These are phyloP conservation scores for Penicillium sclerotiorum DNA, from an alignment of 2,329 filamentous ascomycete species.

Conservation along the genomic window DNA sequence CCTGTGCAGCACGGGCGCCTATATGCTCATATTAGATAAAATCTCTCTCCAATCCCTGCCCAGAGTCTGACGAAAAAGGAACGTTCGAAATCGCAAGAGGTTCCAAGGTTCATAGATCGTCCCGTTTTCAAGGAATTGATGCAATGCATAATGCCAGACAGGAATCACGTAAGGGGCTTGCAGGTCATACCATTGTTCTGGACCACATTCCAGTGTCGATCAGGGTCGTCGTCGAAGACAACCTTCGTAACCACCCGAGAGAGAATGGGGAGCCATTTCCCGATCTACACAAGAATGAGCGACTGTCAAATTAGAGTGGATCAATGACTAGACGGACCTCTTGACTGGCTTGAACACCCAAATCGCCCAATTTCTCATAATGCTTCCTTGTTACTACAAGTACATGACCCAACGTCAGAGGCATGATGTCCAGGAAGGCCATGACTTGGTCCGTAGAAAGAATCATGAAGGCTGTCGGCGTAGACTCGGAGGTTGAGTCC, in stretches of 20 bases:
- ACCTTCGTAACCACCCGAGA: constrained; percentile 74
- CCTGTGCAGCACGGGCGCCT: constrained; percentile 83
- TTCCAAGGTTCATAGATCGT: background rate
- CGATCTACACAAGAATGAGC: constrained; percentile 35
- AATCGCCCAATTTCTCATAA: constrained; percentile 74
- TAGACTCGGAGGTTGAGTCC: constrained; percentile 6
- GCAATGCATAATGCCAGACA: too few species aligned
- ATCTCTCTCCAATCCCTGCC: background rate
- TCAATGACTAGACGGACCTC: too few species aligned
- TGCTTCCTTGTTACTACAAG: constrained; percentile 79
- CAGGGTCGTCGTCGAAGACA: constrained; percentile 54
- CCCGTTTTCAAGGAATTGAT: too few species aligned
- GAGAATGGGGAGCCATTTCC: constrained; percentile 51
- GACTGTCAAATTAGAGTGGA: background rate
- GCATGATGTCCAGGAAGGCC: constrained; percentile 92
- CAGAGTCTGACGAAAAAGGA: background rate
- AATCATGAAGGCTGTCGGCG: constrained; percentile 57
- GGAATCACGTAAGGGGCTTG: too few species aligned
- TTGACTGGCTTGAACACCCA: constrained; percentile 63
- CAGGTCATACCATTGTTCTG: constrained; percentile 76
- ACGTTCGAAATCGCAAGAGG: background rate
- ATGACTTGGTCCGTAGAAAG: constrained; percentile 76
- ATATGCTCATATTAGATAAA: constrained; percentile 11
- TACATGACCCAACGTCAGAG: constrained; percentile 79
- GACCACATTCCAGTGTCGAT: constrained; percentile 86